Evolutionary conservation across 768 basidiomycete species (phyloP).

Genomic region (Tephrocybe sp.): DNA sequence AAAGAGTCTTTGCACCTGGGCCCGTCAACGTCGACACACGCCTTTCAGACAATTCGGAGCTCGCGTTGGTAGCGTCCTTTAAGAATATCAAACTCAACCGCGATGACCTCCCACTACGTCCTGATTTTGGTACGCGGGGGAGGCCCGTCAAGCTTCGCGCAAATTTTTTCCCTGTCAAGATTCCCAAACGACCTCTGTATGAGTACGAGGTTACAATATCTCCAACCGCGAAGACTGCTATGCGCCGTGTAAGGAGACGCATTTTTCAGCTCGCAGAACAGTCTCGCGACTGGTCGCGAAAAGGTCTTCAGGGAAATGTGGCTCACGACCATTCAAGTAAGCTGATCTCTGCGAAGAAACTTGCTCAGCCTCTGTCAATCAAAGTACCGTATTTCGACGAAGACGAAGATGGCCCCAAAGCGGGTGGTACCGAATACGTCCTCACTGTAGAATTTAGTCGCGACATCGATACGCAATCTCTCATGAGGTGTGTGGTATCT

Average conservation of each 20-base stretch:
- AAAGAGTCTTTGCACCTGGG: slow-evolving; percentile 40
- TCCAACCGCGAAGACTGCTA: slow-evolving; percentile 47
- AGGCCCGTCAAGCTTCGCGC: slow-evolving; percentile 50
- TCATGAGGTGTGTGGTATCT: slow-evolving; percentile 33
- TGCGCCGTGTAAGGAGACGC: slow-evolving; percentile 52
- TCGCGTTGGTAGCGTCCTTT: slow-evolving; percentile 38
- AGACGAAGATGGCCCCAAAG: slow-evolving; percentile 45
- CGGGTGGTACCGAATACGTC: slow-evolving; percentile 44
- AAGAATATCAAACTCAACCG: slow-evolving; percentile 27
- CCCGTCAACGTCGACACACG: slow-evolving; percentile 42
- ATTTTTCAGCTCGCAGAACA: slow-evolving; percentile 64
- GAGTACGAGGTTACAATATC: slow-evolving; percentile 63
- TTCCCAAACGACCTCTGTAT: slow-evolving; percentile 46
- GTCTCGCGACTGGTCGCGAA: slow-evolving; percentile 42
- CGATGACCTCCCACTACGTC: slow-evolving; percentile 53
- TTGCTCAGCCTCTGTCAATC: slow-evolving; percentile 45
- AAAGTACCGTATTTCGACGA: slow-evolving; percentile 47
- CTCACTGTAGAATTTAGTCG: slow-evolving; percentile 40
- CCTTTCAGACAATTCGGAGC: slow-evolving; percentile 37
- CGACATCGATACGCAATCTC: slow-evolving; percentile 50
- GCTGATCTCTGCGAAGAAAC: slow-evolving; percentile 43
- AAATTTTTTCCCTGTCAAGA: slow-evolving; percentile 65
- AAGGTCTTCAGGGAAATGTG: slow-evolving; percentile 46
- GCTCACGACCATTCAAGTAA: slow-evolving; percentile 59
- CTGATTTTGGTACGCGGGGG: slow-evolving; percentile 55